phyloP scores from a whole-genome alignment of 2,329 filamentous ascomycete species.

The Saccharata proteae region DNA sequence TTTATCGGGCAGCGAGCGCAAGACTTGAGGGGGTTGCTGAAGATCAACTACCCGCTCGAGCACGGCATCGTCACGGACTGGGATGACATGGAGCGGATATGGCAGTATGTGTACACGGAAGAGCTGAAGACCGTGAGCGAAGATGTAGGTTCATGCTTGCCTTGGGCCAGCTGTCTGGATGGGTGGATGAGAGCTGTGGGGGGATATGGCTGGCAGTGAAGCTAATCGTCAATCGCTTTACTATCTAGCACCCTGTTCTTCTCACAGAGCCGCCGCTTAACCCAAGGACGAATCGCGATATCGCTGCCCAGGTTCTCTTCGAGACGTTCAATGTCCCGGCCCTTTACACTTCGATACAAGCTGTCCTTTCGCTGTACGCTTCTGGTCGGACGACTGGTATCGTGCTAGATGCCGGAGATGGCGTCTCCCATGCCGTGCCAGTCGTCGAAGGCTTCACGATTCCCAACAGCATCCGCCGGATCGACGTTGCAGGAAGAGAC shows the following conservation, averaged over 20 bases:
- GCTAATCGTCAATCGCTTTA: not conserved
- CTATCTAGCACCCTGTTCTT: slow-evolving; percentile 70
- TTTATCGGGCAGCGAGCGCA: slow-evolving; percentile 92
- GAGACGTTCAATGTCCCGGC: slow-evolving; percentile 98
- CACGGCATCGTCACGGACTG: slow-evolving; percentile 98
- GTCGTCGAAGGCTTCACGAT: slow-evolving; percentile 98
- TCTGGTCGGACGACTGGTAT: slow-evolving; percentile 93
- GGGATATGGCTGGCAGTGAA: not conserved
- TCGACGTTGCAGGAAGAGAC: slow-evolving; percentile 91
- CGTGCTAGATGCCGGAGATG: slow-evolving; percentile 88
- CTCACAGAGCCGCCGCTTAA: slow-evolving; percentile 94
- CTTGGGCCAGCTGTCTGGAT: not conserved
- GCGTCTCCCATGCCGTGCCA: slow-evolving; percentile 91
- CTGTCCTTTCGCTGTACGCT: slow-evolving; percentile 88
- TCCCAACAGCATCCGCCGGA: slow-evolving; percentile 84
- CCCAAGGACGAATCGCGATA: slow-evolving; percentile 89
- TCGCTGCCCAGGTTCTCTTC: slow-evolving; percentile 92
- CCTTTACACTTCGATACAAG: slow-evolving; percentile 92
- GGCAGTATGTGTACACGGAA: slow-evolving; percentile 94
- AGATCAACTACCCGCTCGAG: slow-evolving; percentile 91
- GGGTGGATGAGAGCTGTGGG: not conserved
- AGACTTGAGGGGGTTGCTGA: slow-evolving; percentile 81
- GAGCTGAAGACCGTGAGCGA: slow-evolving; percentile 94
- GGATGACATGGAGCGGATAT: slow-evolving; percentile 99
- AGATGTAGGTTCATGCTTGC: slow-evolving; percentile 56